phyloP scores from a whole-genome alignment of 176 grass and related monocot genomes.

The Hordeum marinum region DNA sequence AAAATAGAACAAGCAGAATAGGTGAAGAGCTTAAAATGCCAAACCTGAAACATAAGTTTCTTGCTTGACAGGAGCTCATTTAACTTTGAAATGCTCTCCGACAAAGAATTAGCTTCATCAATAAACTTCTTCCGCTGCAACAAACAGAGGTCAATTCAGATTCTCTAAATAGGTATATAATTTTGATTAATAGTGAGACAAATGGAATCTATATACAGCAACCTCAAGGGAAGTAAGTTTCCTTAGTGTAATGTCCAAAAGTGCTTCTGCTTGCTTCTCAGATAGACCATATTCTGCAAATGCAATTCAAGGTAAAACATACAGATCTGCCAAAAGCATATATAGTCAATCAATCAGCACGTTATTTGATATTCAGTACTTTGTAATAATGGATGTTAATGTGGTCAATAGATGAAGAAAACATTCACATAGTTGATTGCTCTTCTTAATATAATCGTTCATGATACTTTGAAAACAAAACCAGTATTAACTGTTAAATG shows the following conservation, averaged over 20 bases:
- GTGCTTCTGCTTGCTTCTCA: constrained; percentile 86
- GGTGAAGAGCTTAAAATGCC: constrained; percentile 21
- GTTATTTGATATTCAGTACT: background rate
- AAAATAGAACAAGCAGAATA: constrained; percentile 19
- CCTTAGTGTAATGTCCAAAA: constrained; percentile 87
- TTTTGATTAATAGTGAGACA: background rate
- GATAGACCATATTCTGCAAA: constrained; percentile 70
- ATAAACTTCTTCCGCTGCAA: constrained; percentile 92
- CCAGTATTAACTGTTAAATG: background rate
- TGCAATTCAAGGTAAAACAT: constrained; percentile 31
- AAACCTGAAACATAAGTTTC: constrained; percentile 85
- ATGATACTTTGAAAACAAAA: background rate
- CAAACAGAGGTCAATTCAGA: constrained; percentile 20
- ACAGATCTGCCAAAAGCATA: background rate
- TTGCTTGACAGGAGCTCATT: constrained; percentile 93
- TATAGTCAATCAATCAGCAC: background rate
- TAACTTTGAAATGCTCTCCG: constrained; percentile 67
- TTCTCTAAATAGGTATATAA: background rate
- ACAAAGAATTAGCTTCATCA: constrained; percentile 72
- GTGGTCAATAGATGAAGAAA: constrained; percentile 11
- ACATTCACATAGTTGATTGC: background rate
- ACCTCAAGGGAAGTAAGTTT: constrained; percentile 96
- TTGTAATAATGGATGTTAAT: background rate
- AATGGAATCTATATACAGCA: constrained; percentile 14
- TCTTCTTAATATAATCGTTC: background rate